These are phyloP conservation scores for Scenedesmus sp. DNA, from an alignment of 163 green algal species.

Conservation along the genomic window DNA sequence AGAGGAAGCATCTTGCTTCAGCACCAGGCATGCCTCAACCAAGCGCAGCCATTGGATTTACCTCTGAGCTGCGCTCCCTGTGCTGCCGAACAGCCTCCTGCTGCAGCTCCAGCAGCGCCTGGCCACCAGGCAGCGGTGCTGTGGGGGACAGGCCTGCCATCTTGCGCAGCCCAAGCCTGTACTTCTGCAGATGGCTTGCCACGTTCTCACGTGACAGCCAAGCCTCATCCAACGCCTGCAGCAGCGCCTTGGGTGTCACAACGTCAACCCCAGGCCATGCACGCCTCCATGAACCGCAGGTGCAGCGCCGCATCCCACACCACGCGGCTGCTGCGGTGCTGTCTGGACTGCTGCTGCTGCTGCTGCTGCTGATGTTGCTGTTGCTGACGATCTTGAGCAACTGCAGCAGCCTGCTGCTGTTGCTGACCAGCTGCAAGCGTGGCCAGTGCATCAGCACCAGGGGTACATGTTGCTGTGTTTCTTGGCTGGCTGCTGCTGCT, in stretches of 20 bases:
- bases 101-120: conserved; percentile 42
- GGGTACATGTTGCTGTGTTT: background rate
- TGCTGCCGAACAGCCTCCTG: conserved; percentile 34
- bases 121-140: conserved; percentile 14
- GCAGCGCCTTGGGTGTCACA: conserved; percentile 41
- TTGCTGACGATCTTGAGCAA: background rate
- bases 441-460: background rate
- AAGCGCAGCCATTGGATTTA: background rate
- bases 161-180: conserved; percentile 45
- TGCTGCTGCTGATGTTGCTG: too few relatives aligned
- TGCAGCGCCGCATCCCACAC: conserved; percentile 42
- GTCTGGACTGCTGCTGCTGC: conserved; percentile 9
- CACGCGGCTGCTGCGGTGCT: conserved; percentile 35
- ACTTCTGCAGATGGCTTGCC: conserved; percentile 52
- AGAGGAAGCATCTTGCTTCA: background rate
- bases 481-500: background rate
- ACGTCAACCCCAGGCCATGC: conserved; percentile 6
- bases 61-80: conserved; percentile 39
- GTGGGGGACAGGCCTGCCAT: conserved; percentile 31
- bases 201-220: conserved; percentile 52
- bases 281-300: conserved; percentile 24
- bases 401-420: background rate
- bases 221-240: conserved; percentile 32
- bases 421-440: conserved; percentile 30
- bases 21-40: background rate